Percentiles rank a stretch among this genome's conserved stretches.
These are phyloP conservation scores for Trematosphaeria pertusa DNA, from an alignment of 2,329 filamentous ascomycete species.

Conservation along the genomic window DNA sequence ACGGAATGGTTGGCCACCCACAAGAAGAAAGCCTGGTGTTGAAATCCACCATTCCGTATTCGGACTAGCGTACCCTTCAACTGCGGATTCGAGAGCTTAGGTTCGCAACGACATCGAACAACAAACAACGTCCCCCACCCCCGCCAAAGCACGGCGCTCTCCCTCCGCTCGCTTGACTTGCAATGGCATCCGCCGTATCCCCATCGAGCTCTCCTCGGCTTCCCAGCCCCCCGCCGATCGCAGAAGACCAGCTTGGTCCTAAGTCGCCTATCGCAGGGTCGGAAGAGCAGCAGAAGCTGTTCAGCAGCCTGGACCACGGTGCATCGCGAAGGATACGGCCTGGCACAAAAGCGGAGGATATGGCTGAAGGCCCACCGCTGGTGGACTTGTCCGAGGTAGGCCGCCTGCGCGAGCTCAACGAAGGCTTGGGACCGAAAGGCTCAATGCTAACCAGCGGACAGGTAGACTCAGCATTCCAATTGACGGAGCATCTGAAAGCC, in stretches of 20 bases:
- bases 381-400: slow-evolving; percentile 83
- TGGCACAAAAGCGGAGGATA: slow-evolving; percentile 89
- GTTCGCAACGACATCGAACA: not conserved
- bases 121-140: slow-evolving; percentile 7
- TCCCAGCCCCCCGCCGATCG: slow-evolving; percentile 91
- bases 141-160: not conserved
- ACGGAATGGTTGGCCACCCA: too few relatives aligned
- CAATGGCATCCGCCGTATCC: slow-evolving; percentile 49
- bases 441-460: slow-evolving; percentile 49
- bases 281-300: slow-evolving; percentile 63
- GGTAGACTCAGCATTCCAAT: slow-evolving; percentile 96
- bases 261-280: slow-evolving; percentile 73
- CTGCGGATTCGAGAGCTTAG: too few relatives aligned
- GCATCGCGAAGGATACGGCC: slow-evolving; percentile 86
- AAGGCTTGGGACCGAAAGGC: slow-evolving; percentile 1
- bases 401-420: not conserved
- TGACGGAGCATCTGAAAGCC: slow-evolving; percentile 95
- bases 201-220: slow-evolving; percentile 85
- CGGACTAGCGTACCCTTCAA: too few relatives aligned
- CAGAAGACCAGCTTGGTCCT: slow-evolving; percentile 89
- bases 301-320: slow-evolving; percentile 70
- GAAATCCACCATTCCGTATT: too few relatives aligned
- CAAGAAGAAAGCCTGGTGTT: too few relatives aligned
- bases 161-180: slow-evolving; percentile 6
- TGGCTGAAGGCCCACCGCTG: slow-evolving; percentile 89